Evolutionary conservation across 805 yeast species (phyloP), one percentile per base, ranked within the genome.

Genomic region (Monosporozyma yasuniensis): DNA sequence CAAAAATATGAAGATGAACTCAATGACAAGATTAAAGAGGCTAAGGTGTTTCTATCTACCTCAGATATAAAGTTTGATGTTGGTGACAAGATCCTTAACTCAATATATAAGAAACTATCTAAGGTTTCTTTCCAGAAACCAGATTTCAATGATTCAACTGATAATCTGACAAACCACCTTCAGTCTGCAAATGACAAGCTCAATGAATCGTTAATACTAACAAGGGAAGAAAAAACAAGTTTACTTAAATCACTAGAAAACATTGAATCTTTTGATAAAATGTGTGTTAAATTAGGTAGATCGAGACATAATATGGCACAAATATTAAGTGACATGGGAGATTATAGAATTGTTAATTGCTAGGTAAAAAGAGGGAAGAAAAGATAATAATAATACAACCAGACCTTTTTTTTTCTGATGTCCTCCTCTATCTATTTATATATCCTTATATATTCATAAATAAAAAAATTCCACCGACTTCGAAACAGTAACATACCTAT

Each of bases 211-310:
- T 41, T 49, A 46, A 47, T 42, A 25, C 50, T 54, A 34, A 43
- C 30, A 11, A 18, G 46, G 7, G 38, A 48, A 16, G 59, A 58
- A 42, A 65, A 61, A 49, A 43, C 54, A 4, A 63, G 63, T 11
- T 57, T 80, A 44, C 52, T 78, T 2, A 73, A 72, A 52, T 65
- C 78, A 12, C 56, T 83, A 27, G 73, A 73, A 50, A 75, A 77
- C 19, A 73, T 73, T 22, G 81, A 77, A 47, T 76, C 75, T 53
- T 72, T 81, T 54, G 91, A 84, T 58, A 71, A 77, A 3, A 81
- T 87, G 2, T 83, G 91, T 59, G 86, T 91, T 0, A 84, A 80
- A 51, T 68, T 87, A 57, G 77, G 74, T 44, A 73, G 74, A 58
- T 74, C 84, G 9, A 69, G 79, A 44, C 63, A 61, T 19, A 83